Evolutionary conservation across 163 green algal genomes (phyloP), one percentile per base, ranked within the genome.

Genomic region (Botryococcus braunii): DNA sequence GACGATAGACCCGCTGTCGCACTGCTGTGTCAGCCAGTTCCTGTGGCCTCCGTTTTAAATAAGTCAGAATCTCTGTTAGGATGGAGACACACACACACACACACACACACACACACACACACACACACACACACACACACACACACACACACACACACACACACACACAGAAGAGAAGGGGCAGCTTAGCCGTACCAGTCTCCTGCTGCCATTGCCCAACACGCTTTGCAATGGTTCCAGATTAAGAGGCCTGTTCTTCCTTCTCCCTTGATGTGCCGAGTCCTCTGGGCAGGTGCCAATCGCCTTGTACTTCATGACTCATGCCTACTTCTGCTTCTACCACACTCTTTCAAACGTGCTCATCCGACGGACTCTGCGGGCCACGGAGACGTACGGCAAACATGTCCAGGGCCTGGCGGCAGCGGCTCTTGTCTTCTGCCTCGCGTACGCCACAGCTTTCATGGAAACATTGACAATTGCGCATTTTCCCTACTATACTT

Each of bases 261-360:
- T n/a, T n/a, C n/a, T n/a, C n/a, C n/a, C n/a, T n/a, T n/a, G n/a
- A n/a, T n/a, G n/a, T n/a, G n/a, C n/a, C n/a, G n/a, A n/a, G n/a
- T n/a, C n/a, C n/a, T n/a, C 39, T 1, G 9, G 29, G 39, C 85
- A 96, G 91, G 86, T 98, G 2, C 94, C 94, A 47, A 91, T 98
- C 61, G 80, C 78, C 1, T 77, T 99, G 31, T 97, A 92, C 77
- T 79, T 98, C 31, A 95, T 99, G 90, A 99, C 95, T 17, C 94
- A 99, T 70, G 93, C 90, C 13, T 99, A 99, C 85, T 99, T 99
- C 75, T 92, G 82, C 75, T 95, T 99, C 76, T 99, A 99, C 76
- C 93, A 98, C 70, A 76, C 82, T 5, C 62, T 98, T 0, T 85
- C 89, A 62, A 99, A 98, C 74, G 35, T 97, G 7, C 49, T 90